Evolutionary conservation across 164 flowering plant species (phyloP).

Genomic region (Cinnamomum chago): DNA sequence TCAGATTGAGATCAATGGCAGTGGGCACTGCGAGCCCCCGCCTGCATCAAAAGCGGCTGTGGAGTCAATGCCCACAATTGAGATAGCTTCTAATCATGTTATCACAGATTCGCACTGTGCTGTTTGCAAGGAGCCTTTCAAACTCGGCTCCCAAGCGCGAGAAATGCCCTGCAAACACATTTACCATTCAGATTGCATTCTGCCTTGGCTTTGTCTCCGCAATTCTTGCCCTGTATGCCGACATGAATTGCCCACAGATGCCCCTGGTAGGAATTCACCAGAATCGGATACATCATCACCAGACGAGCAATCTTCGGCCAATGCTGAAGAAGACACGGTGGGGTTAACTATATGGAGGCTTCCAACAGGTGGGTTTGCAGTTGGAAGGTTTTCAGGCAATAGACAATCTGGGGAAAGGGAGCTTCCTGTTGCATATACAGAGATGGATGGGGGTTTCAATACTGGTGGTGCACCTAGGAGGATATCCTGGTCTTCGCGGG

Average conservation of each 20-base stretch:
- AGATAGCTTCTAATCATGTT: constrained; percentile 38
- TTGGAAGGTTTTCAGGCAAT: constrained; percentile 65
- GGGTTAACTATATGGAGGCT: constrained; percentile 77
- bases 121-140: constrained; percentile 62
- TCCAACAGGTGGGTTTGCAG: constrained; percentile 85
- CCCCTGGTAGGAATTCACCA: constrained; percentile 13
- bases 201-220: constrained; percentile 67
- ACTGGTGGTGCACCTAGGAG: constrained; percentile 41
- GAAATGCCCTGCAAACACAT: constrained; percentile 89
- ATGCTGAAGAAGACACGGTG: constrained; percentile 34
- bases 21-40: constrained; percentile 45
- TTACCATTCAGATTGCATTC: constrained; percentile 69
- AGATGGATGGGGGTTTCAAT: constrained; percentile 61
- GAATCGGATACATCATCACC: constrained; percentile 14
- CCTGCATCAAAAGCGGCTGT: constrained; percentile 71
- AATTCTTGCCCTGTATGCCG: constrained; percentile 86
- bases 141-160: constrained; percentile 48
- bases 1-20: constrained; percentile 47
- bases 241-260: constrained; percentile 54
- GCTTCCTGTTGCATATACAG: constrained; percentile 65
- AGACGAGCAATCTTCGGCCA: constrained; percentile 13
- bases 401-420: constrained; percentile 42
- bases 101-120: constrained; percentile 54
- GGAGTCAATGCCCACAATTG: constrained; percentile 60
- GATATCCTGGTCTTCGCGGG: constrained; percentile 42